These are phyloP conservation scores for Hypoxylon sp. DNA, from an alignment of 2,329 filamentous ascomycete genomes.

Conservation along the genomic window DNA sequence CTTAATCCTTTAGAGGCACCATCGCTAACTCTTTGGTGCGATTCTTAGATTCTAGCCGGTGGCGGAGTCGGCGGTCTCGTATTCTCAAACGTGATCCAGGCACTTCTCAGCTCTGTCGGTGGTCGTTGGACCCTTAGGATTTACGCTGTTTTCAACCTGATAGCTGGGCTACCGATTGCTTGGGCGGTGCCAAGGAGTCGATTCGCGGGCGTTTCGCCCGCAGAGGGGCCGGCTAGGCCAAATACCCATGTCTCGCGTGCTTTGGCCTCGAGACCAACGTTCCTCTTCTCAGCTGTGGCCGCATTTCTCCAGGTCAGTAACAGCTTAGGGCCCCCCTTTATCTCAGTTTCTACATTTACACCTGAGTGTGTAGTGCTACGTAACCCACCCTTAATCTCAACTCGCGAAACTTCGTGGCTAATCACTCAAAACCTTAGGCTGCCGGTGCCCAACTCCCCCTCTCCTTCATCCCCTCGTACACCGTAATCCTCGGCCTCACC, in stretches of 20 bases:
- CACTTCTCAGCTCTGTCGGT: slow-evolving; percentile 60
- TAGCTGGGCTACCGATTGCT: slow-evolving; percentile 59
- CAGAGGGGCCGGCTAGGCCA: slow-evolving; percentile 48
- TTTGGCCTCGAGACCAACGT: slow-evolving; percentile 58
- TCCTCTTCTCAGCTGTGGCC: slow-evolving; percentile 60
- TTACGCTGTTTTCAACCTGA: slow-evolving; percentile 57
- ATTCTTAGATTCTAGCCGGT: slow-evolving; percentile 57
- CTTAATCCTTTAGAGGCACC: background rate
- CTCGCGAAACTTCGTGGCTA: background rate
- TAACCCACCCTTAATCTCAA: background rate
- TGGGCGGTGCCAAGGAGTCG: slow-evolving; percentile 59
- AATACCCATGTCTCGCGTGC: slow-evolving; percentile 58
- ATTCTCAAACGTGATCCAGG: slow-evolving; percentile 58
- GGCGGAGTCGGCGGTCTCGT: slow-evolving; percentile 61
- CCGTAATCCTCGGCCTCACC: slow-evolving; percentile 60
- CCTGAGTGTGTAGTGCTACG: no score
- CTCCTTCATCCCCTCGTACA: slow-evolving; percentile 65
- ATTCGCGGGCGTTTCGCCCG: slow-evolving; percentile 51
- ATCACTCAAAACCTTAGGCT: slow-evolving; percentile 52
- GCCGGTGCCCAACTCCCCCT: slow-evolving; percentile 63
- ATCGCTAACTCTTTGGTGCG: slow-evolving; percentile 19
- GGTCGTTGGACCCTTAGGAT: slow-evolving; percentile 62
- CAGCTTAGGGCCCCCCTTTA: no score
- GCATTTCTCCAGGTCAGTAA: slow-evolving; percentile 57
- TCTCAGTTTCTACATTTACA: no score